Evolutionary conservation across 768 basidiomycete genomes (phyloP).

Genomic region (Lactarius psammicola): DNA sequence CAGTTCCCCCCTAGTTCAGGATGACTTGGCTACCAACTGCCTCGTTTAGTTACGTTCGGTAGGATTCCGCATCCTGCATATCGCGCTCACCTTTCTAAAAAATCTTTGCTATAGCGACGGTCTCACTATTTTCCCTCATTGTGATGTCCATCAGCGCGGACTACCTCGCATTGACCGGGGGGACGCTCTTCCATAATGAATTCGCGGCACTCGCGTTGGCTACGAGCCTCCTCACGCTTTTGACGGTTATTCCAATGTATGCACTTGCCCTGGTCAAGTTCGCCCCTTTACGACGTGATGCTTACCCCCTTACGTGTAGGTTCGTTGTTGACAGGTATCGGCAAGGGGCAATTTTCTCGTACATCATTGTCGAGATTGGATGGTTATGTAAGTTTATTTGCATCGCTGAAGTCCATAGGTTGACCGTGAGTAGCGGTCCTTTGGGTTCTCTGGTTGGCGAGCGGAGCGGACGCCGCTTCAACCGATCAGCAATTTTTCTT

Average conservation of each 20-base stretch:
- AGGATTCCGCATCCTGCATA: not conserved
- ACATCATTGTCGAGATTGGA: slow-evolving; percentile 39
- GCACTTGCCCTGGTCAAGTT: not conserved
- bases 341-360: slow-evolving; percentile 41
- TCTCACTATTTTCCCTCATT: slow-evolving; percentile 35
- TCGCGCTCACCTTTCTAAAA: not conserved
- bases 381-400: slow-evolving; percentile 38
- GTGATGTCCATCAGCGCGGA: slow-evolving; percentile 35
- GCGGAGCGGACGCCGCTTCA: slow-evolving; percentile 35
- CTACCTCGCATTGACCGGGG: slow-evolving; percentile 32
- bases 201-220: slow-evolving; percentile 37
- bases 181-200: too few relatives aligned
- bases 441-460: slow-evolving; percentile 43
- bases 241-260: slow-evolving; percentile 36
- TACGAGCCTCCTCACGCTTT: slow-evolving; percentile 32
- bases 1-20: not conserved
- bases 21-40: not conserved
- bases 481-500: not conserved
- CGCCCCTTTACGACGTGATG: not conserved
- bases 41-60: slow-evolving; percentile 15
- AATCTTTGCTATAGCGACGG: not conserved
- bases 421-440: slow-evolving; percentile 34
- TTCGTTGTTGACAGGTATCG: slow-evolving; percentile 38
- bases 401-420: not conserved
- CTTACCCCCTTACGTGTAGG: slow-evolving; percentile 30